phyloP scores from a whole-genome alignment of 371 early-diverging fungal species.

The Saksenaea oblongispora region DNA sequence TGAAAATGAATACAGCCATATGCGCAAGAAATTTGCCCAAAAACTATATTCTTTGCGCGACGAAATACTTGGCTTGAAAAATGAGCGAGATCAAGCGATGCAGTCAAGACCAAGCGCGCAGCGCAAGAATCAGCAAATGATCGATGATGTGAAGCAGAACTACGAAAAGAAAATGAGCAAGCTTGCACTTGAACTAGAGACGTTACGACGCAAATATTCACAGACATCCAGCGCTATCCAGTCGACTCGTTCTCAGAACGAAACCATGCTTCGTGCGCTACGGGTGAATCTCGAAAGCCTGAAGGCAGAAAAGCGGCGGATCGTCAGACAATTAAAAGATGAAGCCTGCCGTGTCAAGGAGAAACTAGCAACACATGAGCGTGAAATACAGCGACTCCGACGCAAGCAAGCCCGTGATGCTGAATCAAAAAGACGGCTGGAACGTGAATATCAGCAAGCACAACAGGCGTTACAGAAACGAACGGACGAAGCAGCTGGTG shows the following conservation, averaged over 20 bases:
- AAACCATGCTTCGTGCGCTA: slow-evolving; percentile 52
- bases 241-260: slow-evolving; percentile 53
- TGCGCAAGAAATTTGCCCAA: slow-evolving; percentile 69
- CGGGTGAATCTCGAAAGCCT: slow-evolving; percentile 59
- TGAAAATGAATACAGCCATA: slow-evolving; percentile 51
- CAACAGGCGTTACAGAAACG: slow-evolving; percentile 52
- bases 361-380: slow-evolving; percentile 59
- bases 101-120: slow-evolving; percentile 22
- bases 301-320: slow-evolving; percentile 74
- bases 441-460: slow-evolving; percentile 66
- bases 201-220: slow-evolving; percentile 56
- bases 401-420: slow-evolving; percentile 65
- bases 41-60: slow-evolving; percentile 61
- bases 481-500: slow-evolving; percentile 53
- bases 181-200: slow-evolving; percentile 66
- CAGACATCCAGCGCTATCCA: slow-evolving; percentile 59
- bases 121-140: slow-evolving; percentile 24
- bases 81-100: slow-evolving; percentile 63
- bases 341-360: slow-evolving; percentile 71
- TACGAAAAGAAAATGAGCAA: slow-evolving; percentile 74
- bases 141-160: slow-evolving; percentile 33
- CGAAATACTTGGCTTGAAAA: slow-evolving; percentile 48
- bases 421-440: slow-evolving; percentile 67
- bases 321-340: slow-evolving; percentile 78
- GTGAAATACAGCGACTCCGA: slow-evolving; percentile 72